These are phyloP conservation scores for Ganoderma lingzhi DNA, from an alignment of 1,284 basidiomycete species.

Conservation along the genomic window DNA sequence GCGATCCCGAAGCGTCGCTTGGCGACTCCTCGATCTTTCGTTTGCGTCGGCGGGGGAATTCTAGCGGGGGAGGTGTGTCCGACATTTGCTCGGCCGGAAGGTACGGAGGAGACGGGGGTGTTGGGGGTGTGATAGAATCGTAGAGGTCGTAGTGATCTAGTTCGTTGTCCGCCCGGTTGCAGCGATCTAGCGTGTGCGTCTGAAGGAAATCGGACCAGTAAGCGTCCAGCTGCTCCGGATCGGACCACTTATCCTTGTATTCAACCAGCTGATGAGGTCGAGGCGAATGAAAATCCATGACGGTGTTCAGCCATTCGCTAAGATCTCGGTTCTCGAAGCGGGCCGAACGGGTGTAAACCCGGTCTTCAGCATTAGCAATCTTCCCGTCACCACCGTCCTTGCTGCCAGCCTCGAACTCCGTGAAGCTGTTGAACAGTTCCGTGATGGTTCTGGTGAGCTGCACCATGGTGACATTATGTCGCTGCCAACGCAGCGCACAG, in stretches of 20 bases:
- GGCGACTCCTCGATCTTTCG: neutral
- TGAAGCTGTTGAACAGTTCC: neutral
- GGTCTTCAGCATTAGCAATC: constrained; percentile 4
- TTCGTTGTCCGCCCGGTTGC: neutral
- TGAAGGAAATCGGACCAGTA: constrained; percentile 16
- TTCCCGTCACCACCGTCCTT: constrained; percentile 15
- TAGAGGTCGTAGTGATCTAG: neutral
- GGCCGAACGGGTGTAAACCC: neutral
- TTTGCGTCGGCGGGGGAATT: neutral
- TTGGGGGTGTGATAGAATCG: neutral
- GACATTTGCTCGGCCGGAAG: neutral
- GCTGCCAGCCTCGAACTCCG: neutral
- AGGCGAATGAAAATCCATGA: constrained; percentile 19
- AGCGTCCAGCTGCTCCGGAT: constrained; percentile 12
- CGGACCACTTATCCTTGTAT: constrained; percentile 10
- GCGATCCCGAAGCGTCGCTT: neutral
- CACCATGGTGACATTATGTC: neutral
- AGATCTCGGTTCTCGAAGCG: neutral
- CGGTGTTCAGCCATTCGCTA: constrained; percentile 19
- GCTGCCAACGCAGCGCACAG: constrained; percentile 13
- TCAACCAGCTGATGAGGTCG: neutral
- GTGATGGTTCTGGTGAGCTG: constrained; percentile 7
- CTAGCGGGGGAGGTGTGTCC: neutral
- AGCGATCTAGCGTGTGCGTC: neutral
- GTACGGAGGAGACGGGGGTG: neutral